phyloP scores from a whole-genome alignment of 768 basidiomycete species.

The Lepiota brunneoincarnata region DNA sequence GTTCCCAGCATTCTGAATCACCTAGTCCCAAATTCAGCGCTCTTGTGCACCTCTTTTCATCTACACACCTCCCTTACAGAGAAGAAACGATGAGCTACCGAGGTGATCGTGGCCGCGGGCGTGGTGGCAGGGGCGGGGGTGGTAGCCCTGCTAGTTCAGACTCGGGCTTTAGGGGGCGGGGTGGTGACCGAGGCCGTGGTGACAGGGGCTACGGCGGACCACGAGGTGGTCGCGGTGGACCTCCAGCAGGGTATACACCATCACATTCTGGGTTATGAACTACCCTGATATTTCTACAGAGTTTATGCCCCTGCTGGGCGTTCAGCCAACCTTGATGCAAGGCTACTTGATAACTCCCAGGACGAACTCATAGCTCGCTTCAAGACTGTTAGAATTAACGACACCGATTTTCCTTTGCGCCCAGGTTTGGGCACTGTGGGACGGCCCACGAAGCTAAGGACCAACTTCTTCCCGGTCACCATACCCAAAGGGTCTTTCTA shows the following conservation, averaged over 20 bases:
- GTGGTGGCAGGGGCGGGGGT: conserved; percentile 2
- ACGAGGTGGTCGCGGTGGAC: conserved; percentile 25
- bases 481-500: conserved; percentile 46
- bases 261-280: conserved; percentile 10
- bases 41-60: not conserved
- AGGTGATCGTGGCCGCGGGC: conserved; percentile 12
- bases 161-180: conserved; percentile 15
- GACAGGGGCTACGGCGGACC: conserved; percentile 19
- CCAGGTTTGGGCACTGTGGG: conserved; percentile 58
- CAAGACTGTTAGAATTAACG: conserved; percentile 26
- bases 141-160: not conserved
- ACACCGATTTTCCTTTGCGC: conserved; percentile 50
- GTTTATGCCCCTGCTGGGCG: conserved; percentile 34
- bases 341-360: conserved; percentile 39
- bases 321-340: conserved; percentile 39
- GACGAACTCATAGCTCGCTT: conserved; percentile 38
- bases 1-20: not conserved
- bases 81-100: conserved; percentile 24
- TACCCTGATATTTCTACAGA: conserved; percentile 23
- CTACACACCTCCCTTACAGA: conserved; percentile 1
- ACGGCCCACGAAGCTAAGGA: conserved; percentile 46
- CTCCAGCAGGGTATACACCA: conserved; percentile 31
- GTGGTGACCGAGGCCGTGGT: conserved; percentile 38
- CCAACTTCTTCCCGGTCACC: conserved; percentile 68
- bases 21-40: not conserved